A percentile compares a stretch with the other conserved stretches of the same genome.
Evolutionary conservation across 805 yeast species (phyloP).

Genomic region (Cyberlindnera mycetangii): DNA sequence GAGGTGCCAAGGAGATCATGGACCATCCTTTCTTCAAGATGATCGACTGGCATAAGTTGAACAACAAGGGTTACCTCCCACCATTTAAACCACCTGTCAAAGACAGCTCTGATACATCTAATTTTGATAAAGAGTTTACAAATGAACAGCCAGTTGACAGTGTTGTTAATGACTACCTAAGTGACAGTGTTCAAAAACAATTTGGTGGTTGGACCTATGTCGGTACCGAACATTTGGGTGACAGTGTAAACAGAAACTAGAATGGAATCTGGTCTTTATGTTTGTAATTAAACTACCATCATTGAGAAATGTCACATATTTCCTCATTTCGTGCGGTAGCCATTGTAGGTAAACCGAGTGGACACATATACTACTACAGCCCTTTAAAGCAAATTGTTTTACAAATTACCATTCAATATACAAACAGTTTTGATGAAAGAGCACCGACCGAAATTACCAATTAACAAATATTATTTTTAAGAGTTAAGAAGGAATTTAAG

Average conservation of each 20-base stretch:
- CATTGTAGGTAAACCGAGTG: too few relatives aligned
- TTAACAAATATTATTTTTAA: background rate
- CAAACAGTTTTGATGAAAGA: slow-evolving; percentile 16
- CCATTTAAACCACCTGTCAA: slow-evolving; percentile 93
- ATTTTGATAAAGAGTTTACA: slow-evolving; percentile 90
- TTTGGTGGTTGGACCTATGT: slow-evolving; percentile 99
- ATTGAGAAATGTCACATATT: too few relatives aligned
- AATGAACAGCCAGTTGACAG: slow-evolving; percentile 91
- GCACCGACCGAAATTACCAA: slow-evolving; percentile 8
- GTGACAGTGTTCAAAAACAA: slow-evolving; percentile 95
- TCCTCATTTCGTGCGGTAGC: too few relatives aligned
- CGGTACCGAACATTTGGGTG: slow-evolving; percentile 53
- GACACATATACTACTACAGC: too few relatives aligned
- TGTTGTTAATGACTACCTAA: slow-evolving; percentile 87
- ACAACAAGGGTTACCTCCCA: slow-evolving; percentile 86
- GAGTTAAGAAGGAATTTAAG: slow-evolving; percentile 12
- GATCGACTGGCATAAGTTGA: slow-evolving; percentile 83
- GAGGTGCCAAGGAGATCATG: slow-evolving; percentile 83
- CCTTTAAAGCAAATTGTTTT: slow-evolving; percentile 2
- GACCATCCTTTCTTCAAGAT: slow-evolving; percentile 82
- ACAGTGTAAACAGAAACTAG: slow-evolving; percentile 14
- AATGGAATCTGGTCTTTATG: too few relatives aligned
- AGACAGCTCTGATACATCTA: slow-evolving; percentile 84
- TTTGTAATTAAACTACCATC: too few relatives aligned
- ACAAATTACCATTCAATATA: slow-evolving; percentile 18